Conservation (phyloP, 345 rosid species). For the Orychophragmus violaceus region DNA sequence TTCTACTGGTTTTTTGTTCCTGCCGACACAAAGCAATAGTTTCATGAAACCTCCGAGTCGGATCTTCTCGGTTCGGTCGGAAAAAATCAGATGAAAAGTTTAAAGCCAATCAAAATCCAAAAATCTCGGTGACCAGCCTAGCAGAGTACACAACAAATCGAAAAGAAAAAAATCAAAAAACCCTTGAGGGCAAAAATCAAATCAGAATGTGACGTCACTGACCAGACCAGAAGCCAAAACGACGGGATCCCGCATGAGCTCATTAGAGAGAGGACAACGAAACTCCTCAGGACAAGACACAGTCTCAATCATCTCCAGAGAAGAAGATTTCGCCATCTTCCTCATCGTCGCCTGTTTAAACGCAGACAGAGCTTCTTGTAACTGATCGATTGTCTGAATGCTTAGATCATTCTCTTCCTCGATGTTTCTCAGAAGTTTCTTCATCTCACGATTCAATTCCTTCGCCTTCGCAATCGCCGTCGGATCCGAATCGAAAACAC, state of each 20-base stretch:
- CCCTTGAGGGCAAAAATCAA: no score
- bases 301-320: slow-evolving; percentile 42
- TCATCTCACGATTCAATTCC: slow-evolving; percentile 70
- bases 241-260: slow-evolving; percentile 93
- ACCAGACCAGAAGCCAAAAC: slow-evolving; percentile 89
- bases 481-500: slow-evolving; percentile 57
- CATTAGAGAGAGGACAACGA: slow-evolving; percentile 78
- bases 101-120: slow-evolving; percentile 5
- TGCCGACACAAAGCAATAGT: slow-evolving; percentile 1
- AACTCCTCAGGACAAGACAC: slow-evolving; percentile 70
- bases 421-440: slow-evolving; percentile 51
- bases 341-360: slow-evolving; percentile 49
- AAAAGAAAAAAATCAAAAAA: neutral
- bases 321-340: slow-evolving; percentile 45
- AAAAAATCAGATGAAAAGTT: neutral
- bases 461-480: slow-evolving; percentile 49
- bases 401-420: slow-evolving; percentile 49
- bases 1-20: neutral
- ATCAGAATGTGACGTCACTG: slow-evolving; percentile 4
- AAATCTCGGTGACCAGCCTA: neutral
- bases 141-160: neutral
- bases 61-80: neutral
- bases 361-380: slow-evolving; percentile 51
- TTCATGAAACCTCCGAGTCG: neutral
- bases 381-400: slow-evolving; percentile 55